phyloP scores from a whole-genome alignment of 1,284 basidiomycete species.

The Ganoderma leucocontextum region DNA sequence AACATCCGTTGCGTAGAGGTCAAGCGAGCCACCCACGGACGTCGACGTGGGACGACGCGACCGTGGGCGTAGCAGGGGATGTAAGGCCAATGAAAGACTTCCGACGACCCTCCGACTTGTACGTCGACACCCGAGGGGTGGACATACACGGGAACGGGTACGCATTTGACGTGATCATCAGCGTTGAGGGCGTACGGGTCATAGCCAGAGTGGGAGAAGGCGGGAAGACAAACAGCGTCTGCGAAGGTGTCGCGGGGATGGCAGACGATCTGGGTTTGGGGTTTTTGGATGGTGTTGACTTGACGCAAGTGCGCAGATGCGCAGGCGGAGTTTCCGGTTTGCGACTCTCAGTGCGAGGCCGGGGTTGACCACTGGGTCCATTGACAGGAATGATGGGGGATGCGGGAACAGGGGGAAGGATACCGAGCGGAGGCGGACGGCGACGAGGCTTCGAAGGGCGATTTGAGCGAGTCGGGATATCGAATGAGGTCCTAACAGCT shows the following conservation, averaged over 20 bases:
- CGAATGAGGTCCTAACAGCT: slow-evolving; percentile 58
- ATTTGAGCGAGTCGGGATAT: slow-evolving; percentile 45
- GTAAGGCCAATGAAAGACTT: slow-evolving; percentile 77
- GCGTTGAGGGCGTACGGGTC: slow-evolving; percentile 73
- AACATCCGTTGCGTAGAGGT: slow-evolving; percentile 38
- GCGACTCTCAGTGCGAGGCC: slow-evolving; percentile 59
- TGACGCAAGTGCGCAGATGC: slow-evolving; percentile 48
- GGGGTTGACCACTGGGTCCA: slow-evolving; percentile 47
- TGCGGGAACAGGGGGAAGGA: slow-evolving; percentile 74
- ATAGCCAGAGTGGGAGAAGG: slow-evolving; percentile 71
- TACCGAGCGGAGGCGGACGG: slow-evolving; percentile 64
- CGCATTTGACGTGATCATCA: slow-evolving; percentile 72
- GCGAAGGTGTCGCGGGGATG: slow-evolving; percentile 58
- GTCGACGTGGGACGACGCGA: slow-evolving; percentile 82
- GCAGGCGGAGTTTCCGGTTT: slow-evolving; percentile 64
- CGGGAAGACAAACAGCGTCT: slow-evolving; percentile 86
- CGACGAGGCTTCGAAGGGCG: slow-evolving; percentile 58
- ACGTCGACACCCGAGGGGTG: slow-evolving; percentile 79
- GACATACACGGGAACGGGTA: slow-evolving; percentile 66
- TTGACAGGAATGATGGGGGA: slow-evolving; percentile 50
- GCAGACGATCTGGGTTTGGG: slow-evolving; percentile 25
- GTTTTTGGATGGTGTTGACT: slow-evolving; percentile 35
- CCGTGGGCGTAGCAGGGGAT: slow-evolving; percentile 76
- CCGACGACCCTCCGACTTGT: slow-evolving; percentile 69
- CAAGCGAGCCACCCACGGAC: slow-evolving; percentile 73